Conservation (phyloP, 2,329 filamentous ascomycete genomes). For the Tolypocladium cylindrosporum region DNA sequence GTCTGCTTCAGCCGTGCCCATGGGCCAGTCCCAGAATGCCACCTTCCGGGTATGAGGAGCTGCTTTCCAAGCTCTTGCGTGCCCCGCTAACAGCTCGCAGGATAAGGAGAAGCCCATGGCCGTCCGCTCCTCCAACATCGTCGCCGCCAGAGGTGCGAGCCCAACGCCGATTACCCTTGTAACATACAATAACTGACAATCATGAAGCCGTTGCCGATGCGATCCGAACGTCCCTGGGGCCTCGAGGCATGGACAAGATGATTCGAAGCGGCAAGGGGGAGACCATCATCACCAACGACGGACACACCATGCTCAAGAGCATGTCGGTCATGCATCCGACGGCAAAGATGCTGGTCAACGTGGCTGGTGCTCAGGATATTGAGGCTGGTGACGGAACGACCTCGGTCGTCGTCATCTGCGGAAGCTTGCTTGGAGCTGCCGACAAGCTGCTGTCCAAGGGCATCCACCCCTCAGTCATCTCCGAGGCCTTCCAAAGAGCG, state of each 20-base stretch:
- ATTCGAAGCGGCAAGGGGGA: conserved; percentile 94
- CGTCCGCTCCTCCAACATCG: conserved; percentile 91
- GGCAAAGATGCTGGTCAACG: conserved; percentile 96
- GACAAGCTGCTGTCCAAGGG: conserved; percentile 85
- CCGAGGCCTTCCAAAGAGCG: conserved; percentile 93
- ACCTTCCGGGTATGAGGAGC: conserved; percentile 44
- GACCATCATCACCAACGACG: conserved; percentile 98
- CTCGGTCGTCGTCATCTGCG: conserved; percentile 95
- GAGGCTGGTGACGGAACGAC: conserved; percentile 98
- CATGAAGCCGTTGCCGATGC: conserved; percentile 83
- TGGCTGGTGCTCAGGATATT: conserved; percentile 94
- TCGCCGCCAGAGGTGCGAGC: conserved; percentile 77
- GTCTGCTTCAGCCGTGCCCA: conserved; percentile 30
- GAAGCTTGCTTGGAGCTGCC: conserved; percentile 85
- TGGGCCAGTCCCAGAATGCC: conserved; percentile 36
- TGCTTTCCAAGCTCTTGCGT: conserved; percentile 21
- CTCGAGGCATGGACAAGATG: conserved; percentile 99
- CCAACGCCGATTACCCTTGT: neutral
- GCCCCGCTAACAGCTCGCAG: conserved; percentile 33
- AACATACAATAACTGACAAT: conserved; percentile 1
- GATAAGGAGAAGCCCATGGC: conserved; percentile 98
- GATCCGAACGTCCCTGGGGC: conserved; percentile 90
- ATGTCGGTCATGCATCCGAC: conserved; percentile 99
- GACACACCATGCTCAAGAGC: conserved; percentile 97
- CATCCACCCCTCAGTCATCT: conserved; percentile 96